Evolutionary conservation across 2,329 filamentous ascomycete genomes (phyloP).

Genomic region (Monilinia aucupariae): DNA sequence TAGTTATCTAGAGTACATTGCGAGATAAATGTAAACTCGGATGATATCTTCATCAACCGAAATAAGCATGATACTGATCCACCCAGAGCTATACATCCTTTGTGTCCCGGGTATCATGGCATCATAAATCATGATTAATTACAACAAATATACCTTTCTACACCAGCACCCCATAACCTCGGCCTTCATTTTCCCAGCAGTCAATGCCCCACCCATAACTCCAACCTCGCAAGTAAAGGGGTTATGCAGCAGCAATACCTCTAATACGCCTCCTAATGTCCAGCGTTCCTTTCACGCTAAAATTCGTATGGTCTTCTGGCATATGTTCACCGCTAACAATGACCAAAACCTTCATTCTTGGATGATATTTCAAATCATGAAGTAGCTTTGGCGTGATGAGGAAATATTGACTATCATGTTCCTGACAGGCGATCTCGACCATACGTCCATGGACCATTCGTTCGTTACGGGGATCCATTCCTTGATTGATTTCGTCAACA

Average conservation of each 20-base stretch:
- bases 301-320: constrained; percentile 42
- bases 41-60: not conserved
- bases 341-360: constrained; percentile 86
- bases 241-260: constrained; percentile 14
- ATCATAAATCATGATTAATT: not conserved
- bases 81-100: not conserved
- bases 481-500: constrained; percentile 98
- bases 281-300: constrained; percentile 34
- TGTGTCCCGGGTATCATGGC: not conserved
- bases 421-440: constrained; percentile 91
- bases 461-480: constrained; percentile 98
- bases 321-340: constrained; percentile 84
- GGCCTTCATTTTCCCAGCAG: not conserved
- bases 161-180: not conserved
- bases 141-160: not conserved
- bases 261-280: constrained; percentile 29
- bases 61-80: not conserved
- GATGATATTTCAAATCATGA: constrained; percentile 76
- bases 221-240: not conserved
- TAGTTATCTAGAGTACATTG: too few relatives aligned
- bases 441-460: constrained; percentile 97
- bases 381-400: constrained; percentile 96
- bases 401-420: constrained; percentile 82
- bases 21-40: not conserved
- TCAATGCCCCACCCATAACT: not conserved